phyloP scores from a whole-genome alignment of 2,329 filamentous ascomycete genomes.

The Epicoccum sorghinum region DNA sequence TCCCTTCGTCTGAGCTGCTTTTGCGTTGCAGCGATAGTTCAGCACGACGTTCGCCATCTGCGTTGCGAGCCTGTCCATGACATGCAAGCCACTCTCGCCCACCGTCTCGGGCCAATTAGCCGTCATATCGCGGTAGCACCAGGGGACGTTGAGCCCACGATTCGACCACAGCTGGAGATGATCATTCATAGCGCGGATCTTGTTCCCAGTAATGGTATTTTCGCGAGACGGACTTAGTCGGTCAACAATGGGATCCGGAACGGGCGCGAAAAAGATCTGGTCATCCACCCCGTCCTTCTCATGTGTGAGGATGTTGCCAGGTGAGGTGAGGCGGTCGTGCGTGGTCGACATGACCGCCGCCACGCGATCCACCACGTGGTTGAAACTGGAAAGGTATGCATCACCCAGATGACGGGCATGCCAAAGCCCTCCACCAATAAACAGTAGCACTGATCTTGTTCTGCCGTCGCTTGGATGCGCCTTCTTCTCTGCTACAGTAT shows the following conservation, averaged over 20 bases:
- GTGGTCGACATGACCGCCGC: constrained; percentile 20
- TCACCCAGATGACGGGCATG: constrained; percentile 59
- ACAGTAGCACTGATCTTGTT: constrained; percentile 51
- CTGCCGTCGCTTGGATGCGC: neutral
- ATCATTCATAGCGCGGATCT: constrained; percentile 60
- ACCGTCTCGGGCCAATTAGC: constrained; percentile 47
- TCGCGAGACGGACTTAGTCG: constrained; percentile 51
- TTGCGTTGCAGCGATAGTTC: constrained; percentile 61
- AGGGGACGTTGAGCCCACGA: constrained; percentile 52
- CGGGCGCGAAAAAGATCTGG: constrained; percentile 54
- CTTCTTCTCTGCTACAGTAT: neutral
- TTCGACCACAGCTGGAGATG: constrained; percentile 54
- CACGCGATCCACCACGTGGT: constrained; percentile 54
- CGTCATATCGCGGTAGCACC: constrained; percentile 60
- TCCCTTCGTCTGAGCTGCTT: constrained; percentile 43
- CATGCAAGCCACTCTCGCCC: constrained; percentile 57
- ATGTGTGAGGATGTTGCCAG: constrained; percentile 3
- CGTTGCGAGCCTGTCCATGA: constrained; percentile 54
- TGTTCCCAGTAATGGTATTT: constrained; percentile 55
- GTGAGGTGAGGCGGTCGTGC: constrained; percentile 9
- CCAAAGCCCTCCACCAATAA: constrained; percentile 64
- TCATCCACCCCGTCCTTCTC: constrained; percentile 33
- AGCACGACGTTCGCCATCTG: constrained; percentile 61
- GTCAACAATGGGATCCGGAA: constrained; percentile 54
- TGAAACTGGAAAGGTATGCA: constrained; percentile 55